phyloP scores from a whole-genome alignment of 2,329 filamentous ascomycete species.

The Triangularia setosa region DNA sequence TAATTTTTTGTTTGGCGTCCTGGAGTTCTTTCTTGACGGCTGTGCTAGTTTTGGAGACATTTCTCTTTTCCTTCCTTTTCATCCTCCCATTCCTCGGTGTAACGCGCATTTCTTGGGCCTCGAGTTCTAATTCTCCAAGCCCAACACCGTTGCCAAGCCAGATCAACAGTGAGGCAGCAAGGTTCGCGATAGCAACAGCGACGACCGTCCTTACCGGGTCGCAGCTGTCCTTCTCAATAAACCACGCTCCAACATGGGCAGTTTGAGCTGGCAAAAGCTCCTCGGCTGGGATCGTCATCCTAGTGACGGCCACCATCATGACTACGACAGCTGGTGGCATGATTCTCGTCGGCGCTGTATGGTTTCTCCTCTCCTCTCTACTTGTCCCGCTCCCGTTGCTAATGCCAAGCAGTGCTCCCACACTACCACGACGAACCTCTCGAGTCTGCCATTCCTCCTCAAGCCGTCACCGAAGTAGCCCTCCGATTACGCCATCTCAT shows the following conservation, averaged over 20 bases:
- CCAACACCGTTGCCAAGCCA: background rate
- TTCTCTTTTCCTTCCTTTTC: background rate
- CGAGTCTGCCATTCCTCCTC: slow-evolving; percentile 65
- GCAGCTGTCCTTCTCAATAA: background rate
- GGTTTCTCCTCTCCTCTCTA: slow-evolving; percentile 9
- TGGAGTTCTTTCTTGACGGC: background rate
- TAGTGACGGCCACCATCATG: slow-evolving; percentile 23
- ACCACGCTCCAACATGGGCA: slow-evolving; percentile 12
- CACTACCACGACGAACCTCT: slow-evolving; percentile 54
- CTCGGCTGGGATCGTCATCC: slow-evolving; percentile 32
- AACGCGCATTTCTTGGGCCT: background rate
- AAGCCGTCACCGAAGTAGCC: slow-evolving; percentile 83
- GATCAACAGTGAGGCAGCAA: background rate
- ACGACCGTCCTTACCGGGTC: background rate
- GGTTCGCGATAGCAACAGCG: slow-evolving; percentile 17
- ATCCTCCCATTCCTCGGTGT: background rate
- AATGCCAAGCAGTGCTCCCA: slow-evolving; percentile 56
- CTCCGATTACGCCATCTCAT: slow-evolving; percentile 87
- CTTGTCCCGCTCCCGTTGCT: slow-evolving; percentile 1
- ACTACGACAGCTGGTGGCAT: slow-evolving; percentile 26
- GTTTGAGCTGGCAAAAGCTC: slow-evolving; percentile 31
- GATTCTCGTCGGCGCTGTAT: slow-evolving; percentile 30
- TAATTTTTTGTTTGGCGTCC: background rate
- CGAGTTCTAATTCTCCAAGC: background rate
- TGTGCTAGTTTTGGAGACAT: background rate